Base-by-base conservation (phyloP, 352 stramenopile species). In the Globisporangium recalcitrans region DNA sequence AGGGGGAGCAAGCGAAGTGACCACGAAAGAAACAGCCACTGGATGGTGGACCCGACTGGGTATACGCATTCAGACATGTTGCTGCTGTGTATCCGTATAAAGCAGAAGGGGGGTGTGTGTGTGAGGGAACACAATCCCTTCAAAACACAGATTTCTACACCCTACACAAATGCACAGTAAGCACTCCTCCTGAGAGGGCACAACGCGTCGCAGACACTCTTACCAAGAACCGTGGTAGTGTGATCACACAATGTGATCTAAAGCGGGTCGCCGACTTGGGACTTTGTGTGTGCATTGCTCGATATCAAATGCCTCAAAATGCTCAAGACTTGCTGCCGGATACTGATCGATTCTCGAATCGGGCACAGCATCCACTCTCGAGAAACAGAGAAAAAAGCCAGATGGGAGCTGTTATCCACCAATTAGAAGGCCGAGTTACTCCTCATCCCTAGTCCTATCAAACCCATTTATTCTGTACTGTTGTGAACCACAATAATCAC, bases 381-480 rank as follows among this genome's bases (percentile, higher is more conserved):
- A 19, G 4, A 44, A 19, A 44, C 36, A 44, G n/a, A 44, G 36
- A 53, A 53, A 53, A 53, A 53, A 53, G 47, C 47, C 47, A 53
- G 47, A 53, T 29, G 47, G 47, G 47, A 44, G 36, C 19, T 14
- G 1, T 44, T 44, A n/a, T 44, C 14, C 36, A n/a, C 36, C 36
- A 44, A 44, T 44, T 13, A 44, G 36, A 44, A 14, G 6, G 36
- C 14, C 36, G 36, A 3, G n/a, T 44, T n/a, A 44, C 19, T 19
- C 19, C 14, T n/a, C n/a, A 44, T 14, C 36, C 36, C 36, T 44
- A 42, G 34, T 9, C 34, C 34, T 42, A 42, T 42, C 16, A n/a
- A n/a, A 19, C 4, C 34, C 8, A n/a, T 34, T 10, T 42, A 19
- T 4, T 14, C 13, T 42, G 19, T 42, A 19, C 34, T n/a, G n/a